These are phyloP conservation scores for Eutrema salsugineum DNA, from an alignment of 441 rosid genomes.

Conservation along the genomic window DNA sequence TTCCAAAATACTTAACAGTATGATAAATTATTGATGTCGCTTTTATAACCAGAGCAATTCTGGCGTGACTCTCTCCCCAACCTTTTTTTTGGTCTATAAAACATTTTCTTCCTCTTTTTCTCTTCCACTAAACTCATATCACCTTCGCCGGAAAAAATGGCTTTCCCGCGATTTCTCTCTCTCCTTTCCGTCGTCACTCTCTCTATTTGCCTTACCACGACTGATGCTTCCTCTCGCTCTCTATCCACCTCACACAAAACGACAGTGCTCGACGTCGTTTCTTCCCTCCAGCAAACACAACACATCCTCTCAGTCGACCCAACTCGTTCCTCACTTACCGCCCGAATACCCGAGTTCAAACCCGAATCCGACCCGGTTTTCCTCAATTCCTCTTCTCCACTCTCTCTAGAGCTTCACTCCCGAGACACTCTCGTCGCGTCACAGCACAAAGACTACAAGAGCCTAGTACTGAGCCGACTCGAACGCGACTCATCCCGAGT, in stretches of 20 bases:
- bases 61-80: conserved; percentile 29
- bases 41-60: conserved; percentile 22
- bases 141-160: conserved; percentile 20
- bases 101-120: background rate
- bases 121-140: conserved; percentile 6
- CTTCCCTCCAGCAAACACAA: conserved; percentile 51
- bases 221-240: conserved; percentile 35
- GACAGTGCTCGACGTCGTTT: conserved; percentile 39
- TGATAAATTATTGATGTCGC: conserved; percentile 19
- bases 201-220: conserved; percentile 5
- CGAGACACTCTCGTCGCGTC: conserved; percentile 47
- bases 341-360: conserved; percentile 1
- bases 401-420: conserved; percentile 57
- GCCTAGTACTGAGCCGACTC: conserved; percentile 59
- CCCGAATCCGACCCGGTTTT: conserved; percentile 4
- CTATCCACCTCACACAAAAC: conserved; percentile 29
- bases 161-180: background rate
- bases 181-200: conserved; percentile 26
- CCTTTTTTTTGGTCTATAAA: conserved; percentile 2
- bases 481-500: conserved; percentile 73
- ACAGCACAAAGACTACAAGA: conserved; percentile 48
- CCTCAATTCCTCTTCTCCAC: conserved; percentile 37
- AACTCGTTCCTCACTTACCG: conserved; percentile 18
- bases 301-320: conserved; percentile 53
- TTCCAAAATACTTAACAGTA: background rate